These are phyloP conservation scores for Cruciata laevipes DNA, from an alignment of 257 asterid genomes.

Conservation along the genomic window DNA sequence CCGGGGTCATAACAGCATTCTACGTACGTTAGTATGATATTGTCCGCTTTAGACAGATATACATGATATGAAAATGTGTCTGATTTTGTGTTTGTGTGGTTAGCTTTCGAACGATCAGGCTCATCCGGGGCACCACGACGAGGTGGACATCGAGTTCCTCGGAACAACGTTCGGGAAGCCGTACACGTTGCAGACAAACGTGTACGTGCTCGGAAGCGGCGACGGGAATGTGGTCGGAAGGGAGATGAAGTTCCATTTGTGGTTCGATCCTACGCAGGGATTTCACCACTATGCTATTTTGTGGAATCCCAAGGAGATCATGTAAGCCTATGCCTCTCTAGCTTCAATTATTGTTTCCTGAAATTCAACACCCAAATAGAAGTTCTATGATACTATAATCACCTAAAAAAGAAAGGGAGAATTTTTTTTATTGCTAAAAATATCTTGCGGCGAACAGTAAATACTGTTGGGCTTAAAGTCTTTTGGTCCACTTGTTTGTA, in stretches of 20 bases:
- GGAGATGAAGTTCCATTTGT: slow-evolving; percentile 85
- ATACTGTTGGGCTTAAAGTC: not conserved
- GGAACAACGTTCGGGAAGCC: slow-evolving; percentile 96
- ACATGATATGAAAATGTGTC: too few species aligned
- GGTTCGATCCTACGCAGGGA: slow-evolving; percentile 88
- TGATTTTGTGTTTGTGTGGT: not conserved
- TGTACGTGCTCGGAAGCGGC: slow-evolving; percentile 88
- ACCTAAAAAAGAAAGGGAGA: not conserved
- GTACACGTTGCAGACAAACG: slow-evolving; percentile 83
- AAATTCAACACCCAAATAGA: slow-evolving; percentile 1
- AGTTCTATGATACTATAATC: not conserved
- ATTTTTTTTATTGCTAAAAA: not conserved
- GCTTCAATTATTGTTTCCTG: not conserved
- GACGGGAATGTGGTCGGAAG: slow-evolving; percentile 83
- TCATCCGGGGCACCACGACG: slow-evolving; percentile 91
- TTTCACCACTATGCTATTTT: slow-evolving; percentile 86
- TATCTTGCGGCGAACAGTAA: not conserved
- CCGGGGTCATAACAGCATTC: slow-evolving; percentile 95
- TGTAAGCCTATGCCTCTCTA: slow-evolving; percentile 32
- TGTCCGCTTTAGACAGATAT: not conserved
- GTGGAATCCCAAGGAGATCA: slow-evolving; percentile 67
- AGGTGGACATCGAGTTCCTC: slow-evolving; percentile 86
- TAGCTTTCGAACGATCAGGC: slow-evolving; percentile 84
- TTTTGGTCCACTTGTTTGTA: not conserved
- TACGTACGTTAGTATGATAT: slow-evolving; percentile 34